Evolutionary conservation across 768 basidiomycete species (phyloP), one percentile per base, ranked within the genome.

Genomic region (Lanmaoa pseudosensibilis): DNA sequence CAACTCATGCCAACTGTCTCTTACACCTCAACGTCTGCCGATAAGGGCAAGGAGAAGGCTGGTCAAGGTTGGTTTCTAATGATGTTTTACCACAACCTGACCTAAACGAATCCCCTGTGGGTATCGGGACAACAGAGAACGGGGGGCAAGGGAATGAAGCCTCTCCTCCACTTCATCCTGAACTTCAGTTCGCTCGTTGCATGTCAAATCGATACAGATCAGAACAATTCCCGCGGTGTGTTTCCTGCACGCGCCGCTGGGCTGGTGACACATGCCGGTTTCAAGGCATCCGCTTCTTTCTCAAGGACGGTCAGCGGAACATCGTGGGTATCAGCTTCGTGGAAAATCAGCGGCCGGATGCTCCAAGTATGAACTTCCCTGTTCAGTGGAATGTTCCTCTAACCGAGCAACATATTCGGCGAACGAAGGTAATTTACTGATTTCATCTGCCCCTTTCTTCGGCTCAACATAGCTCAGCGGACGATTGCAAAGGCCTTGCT

Each of bases 231-330:
- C 87, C 90, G 39, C 85, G 87, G 15, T 92, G 90, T 64, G 87
- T 92, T 36, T 87, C 89, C 3, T 92, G 90, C 69, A 91, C 87
- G 34, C 85, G 90, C 40, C 86, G 90, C 23, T 92, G 90, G 90
- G 89, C 89, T 1, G 90, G 90, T 39, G 90, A 92, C 67, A 91
- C 89, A 3, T 92, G 90, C 66, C 85, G 90, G 25, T 92, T 92
- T 72, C 90, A 92, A 69, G 84, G 84, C n/a, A 88, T 92, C 60
- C 83, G 90, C 19, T 88, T 83, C 66, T 87, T 92, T 71, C 75
- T 88, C 64, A 84, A 87, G 58, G 83, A 89, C 57, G 59, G 71
- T 39, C 75, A 84, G 39, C 73, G 79, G 57, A 79, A 80, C 41
- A 81, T 90, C 46, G 77, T 83, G 44, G 87, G 84, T 21, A 81